Evolutionary conservation across 352 stramenopile species (phyloP).

Genomic region (Lagenidium sp.): DNA sequence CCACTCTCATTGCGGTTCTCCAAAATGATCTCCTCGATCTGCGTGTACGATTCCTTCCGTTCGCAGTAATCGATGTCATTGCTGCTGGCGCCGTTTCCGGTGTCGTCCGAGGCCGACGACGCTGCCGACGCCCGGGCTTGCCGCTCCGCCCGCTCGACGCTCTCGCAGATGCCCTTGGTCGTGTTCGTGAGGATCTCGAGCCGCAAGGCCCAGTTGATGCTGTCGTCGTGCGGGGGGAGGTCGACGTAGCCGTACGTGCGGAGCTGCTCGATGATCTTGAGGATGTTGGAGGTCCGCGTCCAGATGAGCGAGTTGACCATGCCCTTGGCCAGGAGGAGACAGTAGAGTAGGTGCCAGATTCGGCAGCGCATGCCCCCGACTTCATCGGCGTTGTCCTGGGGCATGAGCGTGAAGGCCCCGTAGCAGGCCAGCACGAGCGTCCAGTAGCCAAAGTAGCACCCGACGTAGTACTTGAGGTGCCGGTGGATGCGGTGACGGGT

Average conservation of each 20-base stretch:
- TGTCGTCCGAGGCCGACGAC: constrained; percentile 15
- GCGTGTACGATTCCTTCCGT: constrained; percentile 58
- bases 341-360: constrained; percentile 66
- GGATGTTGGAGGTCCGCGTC: constrained; percentile 77
- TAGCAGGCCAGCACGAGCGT: constrained; percentile 67
- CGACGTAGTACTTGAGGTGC: constrained; percentile 85
- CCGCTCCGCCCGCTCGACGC: constrained; percentile 50
- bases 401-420: constrained; percentile 53
- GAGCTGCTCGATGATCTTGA: constrained; percentile 65
- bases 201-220: constrained; percentile 83
- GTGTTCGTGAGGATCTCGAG: constrained; percentile 83
- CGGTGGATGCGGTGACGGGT: constrained; percentile 69
- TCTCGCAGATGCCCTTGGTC: constrained; percentile 77
- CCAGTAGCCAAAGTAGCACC: constrained; percentile 82
- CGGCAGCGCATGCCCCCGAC: constrained; percentile 38
- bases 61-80: constrained; percentile 36
- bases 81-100: constrained; percentile 3
- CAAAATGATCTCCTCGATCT: constrained; percentile 68
- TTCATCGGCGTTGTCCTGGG: constrained; percentile 10
- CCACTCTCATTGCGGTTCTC: constrained; percentile 53
- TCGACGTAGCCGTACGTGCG: constrained; percentile 47
- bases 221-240: constrained; percentile 57
- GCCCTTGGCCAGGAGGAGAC: constrained; percentile 60
- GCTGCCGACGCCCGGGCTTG: constrained; percentile 32
- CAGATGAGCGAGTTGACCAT: constrained; percentile 79